Base-by-base conservation (phyloP, 1,284 basidiomycete species). In the Salmacisia buchloeana region DNA sequence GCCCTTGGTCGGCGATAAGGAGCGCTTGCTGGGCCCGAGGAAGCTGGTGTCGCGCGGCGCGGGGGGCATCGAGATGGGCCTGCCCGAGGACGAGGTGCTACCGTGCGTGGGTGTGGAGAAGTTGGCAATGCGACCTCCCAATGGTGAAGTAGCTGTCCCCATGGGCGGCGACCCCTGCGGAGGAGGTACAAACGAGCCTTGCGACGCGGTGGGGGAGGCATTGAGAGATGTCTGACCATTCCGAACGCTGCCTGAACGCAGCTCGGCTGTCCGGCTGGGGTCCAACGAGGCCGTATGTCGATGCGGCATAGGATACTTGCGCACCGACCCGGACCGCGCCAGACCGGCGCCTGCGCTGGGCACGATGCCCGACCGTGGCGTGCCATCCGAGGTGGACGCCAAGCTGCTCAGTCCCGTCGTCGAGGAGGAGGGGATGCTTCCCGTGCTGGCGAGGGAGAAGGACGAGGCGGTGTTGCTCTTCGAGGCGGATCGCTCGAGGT, bases 401-500 rank as follows among this genome's bases (percentile, higher is more conserved):
- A 60, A 12, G 39, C 35, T 4, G 38, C 15, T 10, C 41, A 35
- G 36, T 66, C 69, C 33, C 7, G 46, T 15, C 15, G 29, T 58
- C n/a, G 58, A 29, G 33, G 58, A 34, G 38, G 39, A 41, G 27
- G 56, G 56, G 10, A 59, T 23, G 58, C 60, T 12, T 3, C 12
- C 25, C 21, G 49, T 54, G 21, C 46, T 36, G 31, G 68, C 46
- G 59, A 74, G 72, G 12, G 72, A 74, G 54, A 75, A 72, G 52
- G 67, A 66, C 2, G 59, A 58, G 29, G 36, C 27, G 4, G 62
- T 38, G 66, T 68, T 67, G 62, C 71, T 69, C n/a, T 64, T 64
- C 5, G 74, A 76, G 6, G 64, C 33, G 56, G 72, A 74, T 18
- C 75, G 69, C 27, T 77, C 75, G 59, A 77, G 67, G 61, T 74